Conservation (phyloP, 1,284 basidiomycete genomes). For the Cutaneotrichosporon arboriforme region DNA sequence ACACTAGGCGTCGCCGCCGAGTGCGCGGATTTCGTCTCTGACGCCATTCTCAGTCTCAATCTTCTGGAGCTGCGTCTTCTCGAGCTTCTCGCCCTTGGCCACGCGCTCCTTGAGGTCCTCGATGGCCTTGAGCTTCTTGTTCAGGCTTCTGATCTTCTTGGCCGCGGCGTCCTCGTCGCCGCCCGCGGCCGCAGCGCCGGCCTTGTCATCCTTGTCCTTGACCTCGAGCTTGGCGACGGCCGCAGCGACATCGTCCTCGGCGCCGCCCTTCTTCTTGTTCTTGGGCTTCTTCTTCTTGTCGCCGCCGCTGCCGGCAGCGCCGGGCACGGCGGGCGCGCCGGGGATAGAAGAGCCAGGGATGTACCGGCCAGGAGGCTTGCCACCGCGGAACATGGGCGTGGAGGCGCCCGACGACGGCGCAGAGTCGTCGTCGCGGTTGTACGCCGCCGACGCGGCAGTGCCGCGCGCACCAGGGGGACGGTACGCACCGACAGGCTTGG, state of each 20-base stretch:
- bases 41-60: conserved; percentile 83
- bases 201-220: not conserved
- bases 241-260: conserved; percentile 20
- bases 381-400: conserved; percentile 57
- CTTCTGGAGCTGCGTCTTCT: conserved; percentile 91
- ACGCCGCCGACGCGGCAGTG: conserved; percentile 72
- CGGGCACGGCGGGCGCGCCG: conserved; percentile 21
- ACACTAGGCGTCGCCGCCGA: conserved; percentile 41
- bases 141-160: conserved; percentile 89
- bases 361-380: conserved; percentile 50
- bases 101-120: conserved; percentile 89
- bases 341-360: conserved; percentile 29
- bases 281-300: conserved; percentile 56
- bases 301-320: too few relatives aligned
- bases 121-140: conserved; percentile 91
- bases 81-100: conserved; percentile 77
- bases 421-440: conserved; percentile 80
- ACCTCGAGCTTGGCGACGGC: conserved; percentile 33
- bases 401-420: conserved; percentile 47
- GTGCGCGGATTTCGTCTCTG: conserved; percentile 63
- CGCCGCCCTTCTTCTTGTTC: conserved; percentile 51
- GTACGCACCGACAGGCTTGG: conserved; percentile 73
- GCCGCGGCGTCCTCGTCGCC: conserved; percentile 66
- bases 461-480: conserved; percentile 89
- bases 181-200: conserved; percentile 54